Conservation (phyloP, 2,329 filamentous ascomycete genomes). For the Stenocarpella maydis region DNA sequence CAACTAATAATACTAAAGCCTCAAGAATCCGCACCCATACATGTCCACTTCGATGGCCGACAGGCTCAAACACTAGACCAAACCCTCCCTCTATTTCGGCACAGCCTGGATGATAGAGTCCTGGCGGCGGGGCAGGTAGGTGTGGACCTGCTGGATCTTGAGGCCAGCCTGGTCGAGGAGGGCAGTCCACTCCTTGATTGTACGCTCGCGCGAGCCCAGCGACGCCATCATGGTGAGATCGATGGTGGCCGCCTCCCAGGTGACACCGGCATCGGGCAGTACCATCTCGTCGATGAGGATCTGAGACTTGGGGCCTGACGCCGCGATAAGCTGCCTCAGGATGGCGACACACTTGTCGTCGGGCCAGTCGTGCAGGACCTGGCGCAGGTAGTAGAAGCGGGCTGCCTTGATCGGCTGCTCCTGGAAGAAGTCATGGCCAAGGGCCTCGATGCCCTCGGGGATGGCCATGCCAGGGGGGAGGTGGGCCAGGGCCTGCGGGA, state of each 20-base stretch:
- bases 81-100: constrained; percentile 7
- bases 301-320: constrained; percentile 46
- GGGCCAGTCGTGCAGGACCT: constrained; percentile 49
- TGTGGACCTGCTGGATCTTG: constrained; percentile 31
- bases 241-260: constrained; percentile 43
- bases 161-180: constrained; percentile 40
- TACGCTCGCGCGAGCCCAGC: constrained; percentile 47
- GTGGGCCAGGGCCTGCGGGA: background rate
- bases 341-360: constrained; percentile 46
- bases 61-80: no score
- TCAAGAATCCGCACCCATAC: no score
- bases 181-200: constrained; percentile 44
- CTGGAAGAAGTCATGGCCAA: constrained; percentile 41
- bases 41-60: no score
- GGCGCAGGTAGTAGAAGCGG: constrained; percentile 49
- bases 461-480: background rate
- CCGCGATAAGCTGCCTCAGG: constrained; percentile 44
- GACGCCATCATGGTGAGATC: constrained; percentile 50
- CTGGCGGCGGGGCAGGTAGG: constrained; percentile 33
- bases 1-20: no score
- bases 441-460: constrained; percentile 26
- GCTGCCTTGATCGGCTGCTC: constrained; percentile 42
- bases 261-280: constrained; percentile 45
- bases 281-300: constrained; percentile 55
- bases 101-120: constrained; percentile 38